Base-by-base conservation (phyloP, 805 yeast species). In the Starmerella roubikii region DNA sequence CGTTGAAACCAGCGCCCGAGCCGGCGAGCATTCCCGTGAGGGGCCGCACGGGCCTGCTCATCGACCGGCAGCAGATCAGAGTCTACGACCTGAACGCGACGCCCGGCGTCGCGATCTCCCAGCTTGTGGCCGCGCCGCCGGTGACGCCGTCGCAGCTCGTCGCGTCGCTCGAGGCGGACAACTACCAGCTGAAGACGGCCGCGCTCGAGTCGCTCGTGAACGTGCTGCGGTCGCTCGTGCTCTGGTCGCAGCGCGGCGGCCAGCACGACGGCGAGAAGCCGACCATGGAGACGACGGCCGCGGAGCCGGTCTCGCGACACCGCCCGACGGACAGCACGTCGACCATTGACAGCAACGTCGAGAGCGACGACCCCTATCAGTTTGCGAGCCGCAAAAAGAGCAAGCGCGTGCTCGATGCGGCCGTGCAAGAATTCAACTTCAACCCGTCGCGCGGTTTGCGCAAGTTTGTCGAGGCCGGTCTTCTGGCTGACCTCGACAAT, bases 321-420 rank as follows among this genome's bases (percentile, higher is more conserved):
- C 30, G 31, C 3, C 27, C 21, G 15, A 27, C 33, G 11, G 34
- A 32, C 6, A 38, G 42, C 35, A 32, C 32, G 17, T 35, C 35
- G 17, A 39, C 46, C 10, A 20, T 42, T 7, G 36, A 34, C 4
- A 38, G 42, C 26, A 7, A 4, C 20, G 31, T 4, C 18, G 44
- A 44, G 4, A 20, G 18, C 22, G 93, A 80, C 53, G 83, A 78
- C 49, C 86, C 93, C 1, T 69, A 71, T 17, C 93, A 84, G 57
- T 88, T 91, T 58, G 96, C 86, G 50, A 74, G 69, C 35, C 69
- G 77, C 48, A 93, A 91, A 53, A 80, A 75, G 50, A 68, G 88
- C 42, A 91, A 91, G 57, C 84, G 80, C 25, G 79, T 79, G 2
- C 64, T 88, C 27, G 66, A 79, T 19, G 91, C 82, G 43, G 86